Conservation (phyloP, 106 monocot species). For the Iris macrosiphon region DNA sequence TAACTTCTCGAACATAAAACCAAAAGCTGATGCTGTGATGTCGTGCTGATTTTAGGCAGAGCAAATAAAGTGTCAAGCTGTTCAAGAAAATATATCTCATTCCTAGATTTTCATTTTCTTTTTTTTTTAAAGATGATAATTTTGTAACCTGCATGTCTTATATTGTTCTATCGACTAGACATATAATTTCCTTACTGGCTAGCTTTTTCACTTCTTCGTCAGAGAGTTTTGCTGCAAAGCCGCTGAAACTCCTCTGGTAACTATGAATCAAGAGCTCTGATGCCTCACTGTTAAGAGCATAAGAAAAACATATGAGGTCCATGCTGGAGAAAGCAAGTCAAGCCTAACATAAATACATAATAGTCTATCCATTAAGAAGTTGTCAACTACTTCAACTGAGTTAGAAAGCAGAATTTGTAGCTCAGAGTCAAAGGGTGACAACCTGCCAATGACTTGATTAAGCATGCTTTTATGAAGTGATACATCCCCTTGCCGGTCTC, state of each 20-base stretch:
- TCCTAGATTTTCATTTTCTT: too few species aligned
- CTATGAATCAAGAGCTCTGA: constrained; percentile 2
- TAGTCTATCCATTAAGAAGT: neutral
- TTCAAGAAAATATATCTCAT: too few species aligned
- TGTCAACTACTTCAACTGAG: neutral
- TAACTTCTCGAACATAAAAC: too few species aligned
- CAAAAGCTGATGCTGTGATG: too few species aligned
- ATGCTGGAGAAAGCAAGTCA: neutral
- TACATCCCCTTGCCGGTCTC: neutral
- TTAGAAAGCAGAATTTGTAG: neutral
- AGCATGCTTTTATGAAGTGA: constrained; percentile 2
- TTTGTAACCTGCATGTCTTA: too few species aligned
- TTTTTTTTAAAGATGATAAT: too few species aligned
- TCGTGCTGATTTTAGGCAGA: too few species aligned
- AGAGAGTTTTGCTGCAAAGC: constrained; percentile 12
- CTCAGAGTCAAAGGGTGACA: neutral
- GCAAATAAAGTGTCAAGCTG: too few species aligned
- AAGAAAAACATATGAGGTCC: neutral
- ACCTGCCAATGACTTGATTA: constrained; percentile 4
- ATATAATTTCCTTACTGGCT: neutral
- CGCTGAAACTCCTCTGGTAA: constrained; percentile 13
- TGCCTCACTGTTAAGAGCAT: constrained; percentile 1
- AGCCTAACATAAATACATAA: neutral
- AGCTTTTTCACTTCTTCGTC: constrained; percentile 8
- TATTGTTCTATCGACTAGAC: neutral